phyloP scores from a whole-genome alignment of 768 basidiomycete genomes.

The Pleurotus salmoneostramineus region DNA sequence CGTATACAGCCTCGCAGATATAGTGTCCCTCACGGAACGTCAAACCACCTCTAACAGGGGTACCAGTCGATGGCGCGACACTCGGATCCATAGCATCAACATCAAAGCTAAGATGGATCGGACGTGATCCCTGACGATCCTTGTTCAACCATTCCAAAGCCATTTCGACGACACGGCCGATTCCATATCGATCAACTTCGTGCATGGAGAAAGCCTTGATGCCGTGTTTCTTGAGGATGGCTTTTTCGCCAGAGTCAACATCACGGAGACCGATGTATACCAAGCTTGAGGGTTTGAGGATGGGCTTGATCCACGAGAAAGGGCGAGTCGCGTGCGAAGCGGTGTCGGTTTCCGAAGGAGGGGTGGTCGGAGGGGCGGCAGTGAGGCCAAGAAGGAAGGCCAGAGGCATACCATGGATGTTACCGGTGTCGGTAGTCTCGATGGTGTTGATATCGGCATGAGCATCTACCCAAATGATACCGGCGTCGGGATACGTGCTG shows the following conservation, averaged over 20 bases:
- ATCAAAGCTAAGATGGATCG: constrained; percentile 96
- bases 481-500: constrained; percentile 73
- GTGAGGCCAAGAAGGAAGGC: constrained; percentile 81
- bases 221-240: constrained; percentile 71
- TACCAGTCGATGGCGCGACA: constrained; percentile 95
- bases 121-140: constrained; percentile 39
- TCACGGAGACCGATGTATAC: constrained; percentile 99
- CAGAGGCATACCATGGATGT: constrained; percentile 97
- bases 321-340: background rate
- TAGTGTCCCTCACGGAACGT: constrained; percentile 99
- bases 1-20: constrained; percentile 88
- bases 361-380: constrained; percentile 28
- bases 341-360: constrained; percentile 26
- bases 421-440: constrained; percentile 79
- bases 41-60: constrained; percentile 90
- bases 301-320: constrained; percentile 54
- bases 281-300: constrained; percentile 67
- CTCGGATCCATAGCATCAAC: constrained; percentile 92
- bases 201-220: constrained; percentile 93
- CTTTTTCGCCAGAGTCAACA: constrained; percentile 85
- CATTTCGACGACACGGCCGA: constrained; percentile 94
- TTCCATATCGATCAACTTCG: constrained; percentile 87
- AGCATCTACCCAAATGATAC: constrained; percentile 95
- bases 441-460: constrained; percentile 96
- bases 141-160: constrained; percentile 93